phyloP scores from a whole-genome alignment of 1,139 yeast genomes.

The Geotrichum aggregatum region DNA sequence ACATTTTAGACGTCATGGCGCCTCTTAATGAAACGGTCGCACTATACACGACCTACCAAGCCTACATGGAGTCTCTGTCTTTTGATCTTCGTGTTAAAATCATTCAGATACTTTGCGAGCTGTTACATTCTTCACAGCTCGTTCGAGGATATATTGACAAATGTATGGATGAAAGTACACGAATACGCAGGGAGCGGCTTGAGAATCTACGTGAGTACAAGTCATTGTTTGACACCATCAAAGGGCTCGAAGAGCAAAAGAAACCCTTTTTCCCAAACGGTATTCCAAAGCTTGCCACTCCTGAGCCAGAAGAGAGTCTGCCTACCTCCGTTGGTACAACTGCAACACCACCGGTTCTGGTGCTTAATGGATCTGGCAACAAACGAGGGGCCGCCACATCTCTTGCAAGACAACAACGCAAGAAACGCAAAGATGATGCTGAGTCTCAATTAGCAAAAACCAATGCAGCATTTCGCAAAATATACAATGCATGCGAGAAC shows the following conservation, averaged over 20 bases:
- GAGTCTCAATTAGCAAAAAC: conserved; percentile 49
- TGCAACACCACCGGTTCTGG: conserved; percentile 9
- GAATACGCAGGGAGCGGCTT: conserved; percentile 61
- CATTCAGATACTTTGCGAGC: conserved; percentile 53
- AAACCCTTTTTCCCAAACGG: conserved; percentile 28
- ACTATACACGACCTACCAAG: conserved; percentile 47
- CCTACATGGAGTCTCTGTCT: conserved; percentile 36
- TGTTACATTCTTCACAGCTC: conserved; percentile 54
- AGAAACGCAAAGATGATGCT: conserved; percentile 44
- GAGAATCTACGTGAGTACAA: conserved; percentile 66
- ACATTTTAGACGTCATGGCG: conserved; percentile 52
- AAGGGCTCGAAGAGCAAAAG: conserved; percentile 38
- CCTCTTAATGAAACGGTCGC: conserved; percentile 52
- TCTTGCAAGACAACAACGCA: conserved; percentile 24
- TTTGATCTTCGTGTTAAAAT: conserved; percentile 50
- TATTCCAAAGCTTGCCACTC: conserved; percentile 19
- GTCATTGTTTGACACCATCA: conserved; percentile 46
- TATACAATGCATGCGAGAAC: conserved; percentile 38
- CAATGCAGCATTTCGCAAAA: conserved; percentile 46
- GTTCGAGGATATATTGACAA: conserved; percentile 66
- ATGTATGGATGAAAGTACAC: conserved; percentile 61
- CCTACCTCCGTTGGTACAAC: conserved; percentile 7
- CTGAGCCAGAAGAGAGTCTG: conserved; percentile 6
- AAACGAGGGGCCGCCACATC: conserved; percentile 26
- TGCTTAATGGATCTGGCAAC: conserved; percentile 15